Conservation (phyloP, 2,329 filamentous ascomycete species). For the Calonectria pteridis region DNA sequence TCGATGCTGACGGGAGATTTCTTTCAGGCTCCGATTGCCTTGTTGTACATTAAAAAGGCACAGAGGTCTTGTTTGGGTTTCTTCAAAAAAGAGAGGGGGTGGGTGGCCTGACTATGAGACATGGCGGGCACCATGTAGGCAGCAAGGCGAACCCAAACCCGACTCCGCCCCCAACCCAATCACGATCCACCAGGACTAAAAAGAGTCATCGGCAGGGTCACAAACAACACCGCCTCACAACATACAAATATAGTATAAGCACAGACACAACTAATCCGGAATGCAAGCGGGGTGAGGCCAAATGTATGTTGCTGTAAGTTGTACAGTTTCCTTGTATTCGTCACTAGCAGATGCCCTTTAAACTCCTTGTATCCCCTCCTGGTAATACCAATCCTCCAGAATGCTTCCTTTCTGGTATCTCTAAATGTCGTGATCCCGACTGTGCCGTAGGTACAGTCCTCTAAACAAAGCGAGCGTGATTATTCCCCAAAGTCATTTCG, state of each 20-base stretch:
- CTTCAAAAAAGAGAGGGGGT: background rate
- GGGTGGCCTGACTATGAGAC: slow-evolving; percentile 21
- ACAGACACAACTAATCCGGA: background rate
- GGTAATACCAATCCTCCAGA: slow-evolving; percentile 25
- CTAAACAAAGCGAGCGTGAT: slow-evolving; percentile 42
- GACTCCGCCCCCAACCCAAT: slow-evolving; percentile 21
- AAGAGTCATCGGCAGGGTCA: background rate
- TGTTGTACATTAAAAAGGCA: background rate
- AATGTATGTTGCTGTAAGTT: background rate
- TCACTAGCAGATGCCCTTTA: slow-evolving; percentile 16
- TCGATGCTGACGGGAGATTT: background rate
- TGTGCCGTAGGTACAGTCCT: slow-evolving; percentile 34
- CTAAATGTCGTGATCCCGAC: slow-evolving; percentile 36
- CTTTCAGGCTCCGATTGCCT: background rate
- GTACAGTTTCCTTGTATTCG: slow-evolving; percentile 9
- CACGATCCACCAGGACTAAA: background rate
- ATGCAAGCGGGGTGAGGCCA: background rate
- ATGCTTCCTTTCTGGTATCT: slow-evolving; percentile 33
- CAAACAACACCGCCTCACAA: background rate
- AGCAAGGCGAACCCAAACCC: slow-evolving; percentile 21
- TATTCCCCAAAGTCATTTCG: slow-evolving; percentile 40
- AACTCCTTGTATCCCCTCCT: slow-evolving; percentile 39
- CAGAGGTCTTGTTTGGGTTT: background rate
- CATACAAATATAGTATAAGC: background rate
- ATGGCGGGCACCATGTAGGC: slow-evolving; percentile 7